phyloP scores from a whole-genome alignment of 2,329 filamentous ascomycete species.

The Hirsutella minnesotensis region DNA sequence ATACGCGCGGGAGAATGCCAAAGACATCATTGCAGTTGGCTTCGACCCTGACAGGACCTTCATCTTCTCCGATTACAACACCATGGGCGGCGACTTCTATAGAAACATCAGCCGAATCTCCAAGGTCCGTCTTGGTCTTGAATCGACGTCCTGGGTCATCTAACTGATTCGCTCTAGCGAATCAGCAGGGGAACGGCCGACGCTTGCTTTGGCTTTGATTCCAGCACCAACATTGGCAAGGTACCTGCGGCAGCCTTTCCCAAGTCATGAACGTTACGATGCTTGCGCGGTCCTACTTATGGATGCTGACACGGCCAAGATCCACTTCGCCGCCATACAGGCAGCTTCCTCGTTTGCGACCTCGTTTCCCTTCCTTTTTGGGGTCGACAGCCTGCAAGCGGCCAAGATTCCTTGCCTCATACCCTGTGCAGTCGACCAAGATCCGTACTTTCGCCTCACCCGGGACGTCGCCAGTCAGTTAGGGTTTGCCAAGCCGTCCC shows the following conservation, averaged over 20 bases:
- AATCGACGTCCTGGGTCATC: too few species aligned
- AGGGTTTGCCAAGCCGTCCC: conserved; percentile 63
- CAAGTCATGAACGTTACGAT: too few species aligned
- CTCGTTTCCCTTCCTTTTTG: conserved; percentile 81
- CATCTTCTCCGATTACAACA: conserved; percentile 73
- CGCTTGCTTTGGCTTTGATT: conserved; percentile 50
- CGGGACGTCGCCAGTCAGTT: conserved; percentile 70
- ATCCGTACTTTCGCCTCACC: conserved; percentile 61
- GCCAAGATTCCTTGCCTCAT: conserved; percentile 75
- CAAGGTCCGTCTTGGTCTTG: background rate
- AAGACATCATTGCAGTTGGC: conserved; percentile 65
- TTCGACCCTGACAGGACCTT: conserved; percentile 87
- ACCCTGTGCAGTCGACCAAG: conserved; percentile 55
- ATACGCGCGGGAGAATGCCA: conserved; percentile 32
- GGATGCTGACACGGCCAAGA: conserved; percentile 7
- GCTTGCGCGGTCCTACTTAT: too few species aligned
- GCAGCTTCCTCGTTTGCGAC: conserved; percentile 46
- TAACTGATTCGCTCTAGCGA: conserved; percentile 23
- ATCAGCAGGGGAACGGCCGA: conserved; percentile 45
- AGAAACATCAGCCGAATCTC: conserved; percentile 51
- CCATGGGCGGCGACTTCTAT: conserved; percentile 58
- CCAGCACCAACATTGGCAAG: conserved; percentile 41
- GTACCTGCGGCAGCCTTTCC: too few species aligned
- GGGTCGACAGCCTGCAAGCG: conserved; percentile 55
- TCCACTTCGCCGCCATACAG: conserved; percentile 50